A percentile compares a stretch with the other conserved stretches of the same genome.
These are phyloP conservation scores for Trichoderma sp. DNA, from an alignment of 2,329 filamentous ascomycete species.

Conservation along the genomic window DNA sequence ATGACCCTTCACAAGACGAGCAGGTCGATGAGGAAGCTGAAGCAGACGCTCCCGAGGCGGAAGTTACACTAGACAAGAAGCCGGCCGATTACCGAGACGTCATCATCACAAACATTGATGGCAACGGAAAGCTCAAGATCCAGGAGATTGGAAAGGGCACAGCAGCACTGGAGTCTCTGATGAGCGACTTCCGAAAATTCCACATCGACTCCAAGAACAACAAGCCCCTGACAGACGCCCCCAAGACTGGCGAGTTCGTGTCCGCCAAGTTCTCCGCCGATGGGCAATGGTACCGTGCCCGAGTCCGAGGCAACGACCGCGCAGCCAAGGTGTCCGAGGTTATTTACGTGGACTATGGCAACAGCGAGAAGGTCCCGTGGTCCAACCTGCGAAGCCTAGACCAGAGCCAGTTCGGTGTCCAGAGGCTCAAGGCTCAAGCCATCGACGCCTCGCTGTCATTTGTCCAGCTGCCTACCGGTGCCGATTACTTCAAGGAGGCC, in stretches of 20 bases:
- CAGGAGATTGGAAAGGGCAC: conserved; percentile 89
- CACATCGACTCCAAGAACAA: conserved; percentile 82
- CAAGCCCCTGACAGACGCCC: conserved; percentile 67
- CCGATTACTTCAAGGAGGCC: conserved; percentile 81
- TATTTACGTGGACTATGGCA: conserved; percentile 94
- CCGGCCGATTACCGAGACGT: conserved; percentile 86
- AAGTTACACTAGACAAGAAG: conserved; percentile 62
- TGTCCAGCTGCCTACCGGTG: conserved; percentile 77
- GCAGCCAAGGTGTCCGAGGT: conserved; percentile 85
- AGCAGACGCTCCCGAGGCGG: conserved; percentile 50
- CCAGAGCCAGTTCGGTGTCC: conserved; percentile 71
- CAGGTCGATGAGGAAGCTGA: conserved; percentile 53
- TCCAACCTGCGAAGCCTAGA: conserved; percentile 75
- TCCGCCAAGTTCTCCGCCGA: conserved; percentile 88
- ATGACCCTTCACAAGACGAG: conserved; percentile 84
- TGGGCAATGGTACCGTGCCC: conserved; percentile 90
- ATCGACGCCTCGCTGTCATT: conserved; percentile 83
- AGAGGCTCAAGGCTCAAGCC: conserved; percentile 85
- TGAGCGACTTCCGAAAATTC: conserved; percentile 88
- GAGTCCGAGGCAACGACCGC: conserved; percentile 88
- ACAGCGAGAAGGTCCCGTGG: conserved; percentile 87
- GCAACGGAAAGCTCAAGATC: conserved; percentile 79
- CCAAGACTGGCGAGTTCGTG: conserved; percentile 89
- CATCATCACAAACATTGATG: conserved; percentile 84
- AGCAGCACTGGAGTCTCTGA: conserved; percentile 77